Evolutionary conservation across 176 grass and related monocot genomes (phyloP).

Genomic region (Aegilops bicornis): DNA sequence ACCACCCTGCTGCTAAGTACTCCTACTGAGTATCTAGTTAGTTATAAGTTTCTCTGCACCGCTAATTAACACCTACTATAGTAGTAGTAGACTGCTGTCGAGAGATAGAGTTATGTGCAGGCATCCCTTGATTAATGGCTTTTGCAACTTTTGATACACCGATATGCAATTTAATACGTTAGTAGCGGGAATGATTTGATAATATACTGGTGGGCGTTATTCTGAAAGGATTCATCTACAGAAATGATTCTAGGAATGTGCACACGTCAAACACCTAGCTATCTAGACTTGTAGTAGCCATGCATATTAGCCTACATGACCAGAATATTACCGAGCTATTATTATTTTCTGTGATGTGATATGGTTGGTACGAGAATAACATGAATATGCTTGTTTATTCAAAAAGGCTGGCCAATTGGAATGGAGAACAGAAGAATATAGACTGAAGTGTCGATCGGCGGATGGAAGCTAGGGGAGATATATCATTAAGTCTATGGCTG

Average conservation of each 20-base stretch:
- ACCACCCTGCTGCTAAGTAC: background rate
- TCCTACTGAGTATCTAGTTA: no score
- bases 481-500: no score
- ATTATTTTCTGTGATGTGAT: background rate
- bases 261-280: slow-evolving; percentile 23
- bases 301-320: slow-evolving; percentile 43
- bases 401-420: background rate
- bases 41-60: no score
- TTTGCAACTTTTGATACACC: slow-evolving; percentile 39
- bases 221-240: slow-evolving; percentile 4
- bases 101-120: background rate
- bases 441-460: background rate
- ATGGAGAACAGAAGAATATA: background rate
- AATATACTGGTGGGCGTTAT: slow-evolving; percentile 32
- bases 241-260: slow-evolving; percentile 1
- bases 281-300: slow-evolving; percentile 35
- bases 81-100: no score
- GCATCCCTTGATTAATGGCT: slow-evolving; percentile 49
- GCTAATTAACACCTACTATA: no score
- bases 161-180: slow-evolving; percentile 26
- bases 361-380: background rate
- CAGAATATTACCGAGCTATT: background rate
- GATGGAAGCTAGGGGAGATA: background rate
- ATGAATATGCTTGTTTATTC: background rate
- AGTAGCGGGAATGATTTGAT: slow-evolving; percentile 45